A percentile compares a stretch with the other conserved stretches of the same genome.
Conservation (phyloP, 2,329 filamentous ascomycete genomes). For the Nannizziopsis barbatae region DNA sequence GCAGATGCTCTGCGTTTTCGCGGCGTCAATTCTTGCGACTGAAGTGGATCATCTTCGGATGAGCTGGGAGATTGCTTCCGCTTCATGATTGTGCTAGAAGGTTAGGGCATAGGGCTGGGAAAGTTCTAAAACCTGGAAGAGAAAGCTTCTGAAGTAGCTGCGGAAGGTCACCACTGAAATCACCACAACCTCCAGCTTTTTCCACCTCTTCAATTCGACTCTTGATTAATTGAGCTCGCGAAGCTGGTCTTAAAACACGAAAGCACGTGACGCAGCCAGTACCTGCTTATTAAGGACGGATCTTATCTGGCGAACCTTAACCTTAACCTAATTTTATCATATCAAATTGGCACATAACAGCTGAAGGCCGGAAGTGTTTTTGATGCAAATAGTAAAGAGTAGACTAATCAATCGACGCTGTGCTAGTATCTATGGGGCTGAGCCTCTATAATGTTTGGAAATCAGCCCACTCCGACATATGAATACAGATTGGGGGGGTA, state of each 20-base stretch:
- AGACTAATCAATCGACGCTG: no score
- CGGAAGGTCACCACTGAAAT: no score
- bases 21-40: constrained; percentile 26
- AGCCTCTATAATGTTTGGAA: no score
- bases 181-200: background rate
- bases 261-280: constrained; percentile 4
- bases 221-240: background rate
- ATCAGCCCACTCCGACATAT: no score
- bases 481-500: no score
- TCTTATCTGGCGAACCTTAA: no score
- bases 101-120: background rate
- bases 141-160: no score
- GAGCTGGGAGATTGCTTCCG: constrained; percentile 32
- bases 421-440: no score
- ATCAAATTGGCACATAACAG: no score
- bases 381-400: no score
- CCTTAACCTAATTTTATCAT: no score
- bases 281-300: background rate
- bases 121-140: background rate
- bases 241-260: constrained; percentile 2
- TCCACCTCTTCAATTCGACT: background rate
- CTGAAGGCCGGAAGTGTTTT: no score
- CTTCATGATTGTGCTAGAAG: constrained; percentile 25
- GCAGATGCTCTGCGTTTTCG: constrained; percentile 28
- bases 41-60: constrained; percentile 25